These are phyloP conservation scores for Xylaria grammica DNA, from an alignment of 495 filamentous ascomycete genomes.

Conservation along the genomic window DNA sequence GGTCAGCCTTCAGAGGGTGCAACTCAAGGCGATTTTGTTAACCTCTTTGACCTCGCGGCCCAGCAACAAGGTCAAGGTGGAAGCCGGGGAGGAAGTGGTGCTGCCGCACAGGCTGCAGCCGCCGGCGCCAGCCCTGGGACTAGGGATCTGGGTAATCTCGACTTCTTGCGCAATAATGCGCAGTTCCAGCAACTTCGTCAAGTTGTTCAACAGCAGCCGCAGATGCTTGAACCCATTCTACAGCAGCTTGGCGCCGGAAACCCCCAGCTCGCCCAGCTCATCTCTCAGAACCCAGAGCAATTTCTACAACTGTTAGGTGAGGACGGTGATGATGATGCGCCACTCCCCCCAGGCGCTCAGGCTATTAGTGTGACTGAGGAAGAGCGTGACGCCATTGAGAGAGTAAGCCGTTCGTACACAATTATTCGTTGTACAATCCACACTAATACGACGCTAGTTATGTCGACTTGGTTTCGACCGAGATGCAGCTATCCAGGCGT, in stretches of 20 bases:
- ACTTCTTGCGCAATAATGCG: constrained; percentile 93
- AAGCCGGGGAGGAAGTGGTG: constrained; percentile 45
- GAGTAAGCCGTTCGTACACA: constrained; percentile 62
- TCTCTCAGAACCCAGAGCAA: constrained; percentile 87
- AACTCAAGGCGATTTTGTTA: constrained; percentile 74
- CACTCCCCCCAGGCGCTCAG: constrained; percentile 85
- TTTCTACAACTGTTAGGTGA: constrained; percentile 89
- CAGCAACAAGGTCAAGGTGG: constrained; percentile 64
- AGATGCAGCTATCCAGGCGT: constrained; percentile 94
- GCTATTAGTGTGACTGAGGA: constrained; percentile 92
- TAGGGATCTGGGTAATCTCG: constrained; percentile 75
- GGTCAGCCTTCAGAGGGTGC: constrained; percentile 49
- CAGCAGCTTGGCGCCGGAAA: constrained; percentile 97
- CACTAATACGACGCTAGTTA: constrained; percentile 63
- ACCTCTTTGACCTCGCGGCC: constrained; percentile 93
- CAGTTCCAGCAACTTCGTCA: constrained; percentile 98
- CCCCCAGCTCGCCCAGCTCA: constrained; percentile 89
- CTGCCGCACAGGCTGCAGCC: constrained; percentile 47
- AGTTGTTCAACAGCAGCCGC: constrained; percentile 94
- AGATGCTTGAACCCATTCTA: constrained; percentile 97
- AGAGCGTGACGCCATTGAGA: constrained; percentile 94
- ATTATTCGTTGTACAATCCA: background rate
- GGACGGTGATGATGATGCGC: constrained; percentile 72
- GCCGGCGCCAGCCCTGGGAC: constrained; percentile 55
- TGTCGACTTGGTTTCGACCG: constrained; percentile 90